These are phyloP conservation scores for Pythium dissotocum DNA, from an alignment of 352 stramenopile genomes.

Conservation along the genomic window DNA sequence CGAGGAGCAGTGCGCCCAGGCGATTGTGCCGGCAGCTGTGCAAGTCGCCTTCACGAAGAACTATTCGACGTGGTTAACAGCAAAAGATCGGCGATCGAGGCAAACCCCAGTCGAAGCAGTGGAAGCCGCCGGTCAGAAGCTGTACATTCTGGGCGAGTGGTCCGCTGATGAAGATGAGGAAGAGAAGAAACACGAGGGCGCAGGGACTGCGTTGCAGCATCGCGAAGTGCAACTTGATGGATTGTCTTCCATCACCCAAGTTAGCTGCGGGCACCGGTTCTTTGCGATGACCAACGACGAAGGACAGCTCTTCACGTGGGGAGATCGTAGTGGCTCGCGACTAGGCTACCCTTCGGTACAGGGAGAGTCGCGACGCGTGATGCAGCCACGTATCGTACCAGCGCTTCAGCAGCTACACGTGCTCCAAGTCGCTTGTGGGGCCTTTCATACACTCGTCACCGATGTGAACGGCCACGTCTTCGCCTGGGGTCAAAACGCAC, in stretches of 20 bases:
- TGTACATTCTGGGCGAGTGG: slow-evolving; percentile 58
- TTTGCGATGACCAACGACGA: slow-evolving; percentile 50
- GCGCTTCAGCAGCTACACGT: slow-evolving; percentile 41
- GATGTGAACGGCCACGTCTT: slow-evolving; percentile 79
- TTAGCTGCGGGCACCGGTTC: slow-evolving; percentile 55
- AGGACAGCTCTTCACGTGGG: slow-evolving; percentile 58
- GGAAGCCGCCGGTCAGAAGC: slow-evolving; percentile 14
- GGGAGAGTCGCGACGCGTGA: slow-evolving; percentile 45
- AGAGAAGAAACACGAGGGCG: not conserved
- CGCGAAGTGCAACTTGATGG: slow-evolving; percentile 15
- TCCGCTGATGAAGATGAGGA: slow-evolving; percentile 17
- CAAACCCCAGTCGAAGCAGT: not conserved
- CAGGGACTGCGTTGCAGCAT: not conserved
- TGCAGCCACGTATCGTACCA: slow-evolving; percentile 37
- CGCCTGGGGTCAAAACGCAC: slow-evolving; percentile 65
- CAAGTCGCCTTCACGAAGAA: slow-evolving; percentile 26
- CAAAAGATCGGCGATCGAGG: not conserved
- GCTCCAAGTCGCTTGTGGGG: slow-evolving; percentile 61
- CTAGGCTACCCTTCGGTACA: slow-evolving; percentile 54
- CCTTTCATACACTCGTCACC: slow-evolving; percentile 66
- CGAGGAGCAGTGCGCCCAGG: slow-evolving; percentile 23
- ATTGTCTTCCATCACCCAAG: slow-evolving; percentile 33
- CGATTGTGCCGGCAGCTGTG: slow-evolving; percentile 18
- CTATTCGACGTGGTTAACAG: slow-evolving; percentile 11
- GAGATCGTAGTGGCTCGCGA: slow-evolving; percentile 57